A percentile compares a stretch with the other conserved stretches of the same genome.
These are phyloP conservation scores for Neurospora sp. DNA, from an alignment of 495 filamentous ascomycete genomes.

Conservation along the genomic window DNA sequence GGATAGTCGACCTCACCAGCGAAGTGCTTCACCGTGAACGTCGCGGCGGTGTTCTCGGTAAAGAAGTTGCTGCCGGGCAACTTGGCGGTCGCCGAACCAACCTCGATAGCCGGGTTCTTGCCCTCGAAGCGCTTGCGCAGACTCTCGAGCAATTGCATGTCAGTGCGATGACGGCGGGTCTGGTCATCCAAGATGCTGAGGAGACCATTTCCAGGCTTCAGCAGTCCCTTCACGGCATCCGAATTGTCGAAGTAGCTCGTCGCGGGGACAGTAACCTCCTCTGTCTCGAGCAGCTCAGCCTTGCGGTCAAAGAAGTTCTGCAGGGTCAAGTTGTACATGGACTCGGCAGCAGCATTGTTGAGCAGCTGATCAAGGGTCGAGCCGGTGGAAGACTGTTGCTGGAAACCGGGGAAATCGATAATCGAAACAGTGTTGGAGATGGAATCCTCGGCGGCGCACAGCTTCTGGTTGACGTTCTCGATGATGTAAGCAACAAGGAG, in stretches of 20 bases:
- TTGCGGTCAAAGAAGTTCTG: slow-evolving; percentile 94
- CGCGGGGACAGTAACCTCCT: slow-evolving; percentile 79
- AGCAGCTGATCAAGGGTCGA: slow-evolving; percentile 87
- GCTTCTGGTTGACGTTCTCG: slow-evolving; percentile 80
- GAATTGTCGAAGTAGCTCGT: slow-evolving; percentile 97
- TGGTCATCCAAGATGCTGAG: slow-evolving; percentile 94
- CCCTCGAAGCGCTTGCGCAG: slow-evolving; percentile 85
- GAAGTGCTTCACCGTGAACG: slow-evolving; percentile 88
- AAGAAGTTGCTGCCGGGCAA: slow-evolving; percentile 72
- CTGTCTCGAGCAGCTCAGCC: slow-evolving; percentile 80
- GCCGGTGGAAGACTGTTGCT: slow-evolving; percentile 69
- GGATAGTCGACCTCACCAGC: slow-evolving; percentile 96
- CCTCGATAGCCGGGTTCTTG: slow-evolving; percentile 81
- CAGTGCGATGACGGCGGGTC: slow-evolving; percentile 75
- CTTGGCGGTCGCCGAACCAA: slow-evolving; percentile 54
- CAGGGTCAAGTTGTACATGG: slow-evolving; percentile 81
- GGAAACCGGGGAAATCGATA: slow-evolving; percentile 92
- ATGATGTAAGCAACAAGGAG: slow-evolving; percentile 88
- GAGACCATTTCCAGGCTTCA: slow-evolving; percentile 87
- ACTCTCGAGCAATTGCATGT: slow-evolving; percentile 82
- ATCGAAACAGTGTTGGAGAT: slow-evolving; percentile 90
- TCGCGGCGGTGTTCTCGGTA: slow-evolving; percentile 63
- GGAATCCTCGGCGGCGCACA: slow-evolving; percentile 79
- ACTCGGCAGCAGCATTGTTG: slow-evolving; percentile 87
- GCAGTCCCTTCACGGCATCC: slow-evolving; percentile 77